Evolutionary conservation across 441 rosid species (phyloP), one percentile per base, ranked within the genome.

Genomic region (Lepidium campestre): DNA sequence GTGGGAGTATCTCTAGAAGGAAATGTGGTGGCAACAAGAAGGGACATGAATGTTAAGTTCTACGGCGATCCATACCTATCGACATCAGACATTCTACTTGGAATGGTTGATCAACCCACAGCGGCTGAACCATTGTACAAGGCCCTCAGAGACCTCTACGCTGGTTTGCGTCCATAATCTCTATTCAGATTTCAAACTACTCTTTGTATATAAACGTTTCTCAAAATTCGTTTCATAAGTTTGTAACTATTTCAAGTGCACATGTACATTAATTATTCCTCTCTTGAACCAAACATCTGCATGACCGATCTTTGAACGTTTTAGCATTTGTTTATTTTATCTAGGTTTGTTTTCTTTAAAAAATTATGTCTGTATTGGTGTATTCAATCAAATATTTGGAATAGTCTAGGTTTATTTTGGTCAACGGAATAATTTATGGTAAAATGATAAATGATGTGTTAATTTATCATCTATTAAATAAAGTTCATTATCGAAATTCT

Each of bases 1-100:
- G 86, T 91, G 65, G 99, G 98, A 47, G 93, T 88, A 63, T 94
- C 98, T 8, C 81, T 94, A 14, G 98, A 94, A 84, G 94, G 99
- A 46, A 94, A 86, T 60, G 54, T 88, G 10, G 97, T 91, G 32
- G 82, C 82, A 0, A 91, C 98, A 8, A 85, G 98, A 80, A 88
- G 79, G 79, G 97, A 91, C 54, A 70, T 86, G 62, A 94, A 94
- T 70, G 82, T 94, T 32, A 81, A 52, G 46, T 94, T 94, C 66
- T 94, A 91, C 10, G 99, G 99, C 0, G 99, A 90, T 76, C 98
- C 98, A 4, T 91, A 94, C 84, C 81, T 91, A 57, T 70, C 89
- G 7, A 88, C 98, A 0, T 77, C 81, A 0, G 97, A 94, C 78
- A 88, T 91, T 74, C 82, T 94, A 34, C 93, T 89, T 2, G 97